phyloP scores from a whole-genome alignment of 1,284 basidiomycete genomes.

The Singerocomus inundabilis region DNA sequence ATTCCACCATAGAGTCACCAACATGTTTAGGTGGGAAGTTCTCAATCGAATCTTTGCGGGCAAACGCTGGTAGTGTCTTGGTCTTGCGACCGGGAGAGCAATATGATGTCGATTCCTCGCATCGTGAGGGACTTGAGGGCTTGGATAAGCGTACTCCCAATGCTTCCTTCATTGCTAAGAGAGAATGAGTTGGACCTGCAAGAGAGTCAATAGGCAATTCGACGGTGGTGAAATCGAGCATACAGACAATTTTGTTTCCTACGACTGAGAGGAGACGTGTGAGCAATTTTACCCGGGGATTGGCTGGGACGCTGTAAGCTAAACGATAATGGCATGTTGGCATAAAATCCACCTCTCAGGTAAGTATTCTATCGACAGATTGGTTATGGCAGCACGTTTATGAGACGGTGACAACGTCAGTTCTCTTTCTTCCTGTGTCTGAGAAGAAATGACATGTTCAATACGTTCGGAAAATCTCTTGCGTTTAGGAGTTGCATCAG shows the following conservation, averaged over 20 bases:
- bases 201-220: slow-evolving; percentile 3
- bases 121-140: background rate
- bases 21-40: slow-evolving; percentile 4
- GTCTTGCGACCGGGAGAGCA: slow-evolving; percentile 6
- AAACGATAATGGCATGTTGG: background rate
- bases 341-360: slow-evolving; percentile 19
- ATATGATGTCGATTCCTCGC: background rate
- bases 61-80: background rate
- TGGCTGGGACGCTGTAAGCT: slow-evolving; percentile 13
- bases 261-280: background rate
- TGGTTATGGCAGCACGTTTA: background rate
- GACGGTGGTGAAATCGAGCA: slow-evolving; percentile 3
- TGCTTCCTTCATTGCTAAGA: slow-evolving; percentile 1
- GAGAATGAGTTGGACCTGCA: background rate
- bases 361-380: background rate
- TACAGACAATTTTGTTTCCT: background rate
- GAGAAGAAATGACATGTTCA: slow-evolving; percentile 31
- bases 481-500: slow-evolving; percentile 33
- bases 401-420: slow-evolving; percentile 9
- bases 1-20: slow-evolving; percentile 33
- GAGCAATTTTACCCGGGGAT: background rate
- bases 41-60: slow-evolving; percentile 7
- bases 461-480: slow-evolving; percentile 15
- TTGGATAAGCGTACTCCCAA: background rate
- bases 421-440: slow-evolving; percentile 32